phyloP scores from a whole-genome alignment of 2,329 filamentous ascomycete genomes.

The Aspergillus felis region DNA sequence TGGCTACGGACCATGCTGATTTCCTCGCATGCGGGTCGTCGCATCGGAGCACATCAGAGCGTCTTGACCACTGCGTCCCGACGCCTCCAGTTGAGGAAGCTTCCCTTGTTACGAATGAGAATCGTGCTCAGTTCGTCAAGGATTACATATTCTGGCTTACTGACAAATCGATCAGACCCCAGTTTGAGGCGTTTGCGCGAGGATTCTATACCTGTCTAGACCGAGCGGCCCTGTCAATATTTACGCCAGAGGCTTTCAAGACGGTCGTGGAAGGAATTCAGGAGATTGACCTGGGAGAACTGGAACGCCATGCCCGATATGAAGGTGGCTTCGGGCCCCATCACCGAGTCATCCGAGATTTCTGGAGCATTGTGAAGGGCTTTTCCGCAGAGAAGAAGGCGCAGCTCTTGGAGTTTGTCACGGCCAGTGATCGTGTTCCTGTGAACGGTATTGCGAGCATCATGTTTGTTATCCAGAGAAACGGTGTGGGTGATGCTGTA shows the following conservation, averaged over 20 bases:
- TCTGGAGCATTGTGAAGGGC: constrained; percentile 78
- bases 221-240: constrained; percentile 65
- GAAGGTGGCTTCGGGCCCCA: constrained; percentile 69
- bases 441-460: constrained; percentile 79
- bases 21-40: constrained; percentile 2
- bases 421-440: constrained; percentile 83
- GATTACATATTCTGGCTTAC: constrained; percentile 86
- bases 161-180: constrained; percentile 69
- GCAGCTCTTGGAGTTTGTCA: constrained; percentile 86
- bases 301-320: constrained; percentile 70
- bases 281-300: constrained; percentile 70
- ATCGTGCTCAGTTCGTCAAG: constrained; percentile 71
- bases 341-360: constrained; percentile 68
- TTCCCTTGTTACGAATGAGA: constrained; percentile 73
- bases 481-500: constrained; percentile 59
- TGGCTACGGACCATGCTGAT: constrained; percentile 17
- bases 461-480: constrained; percentile 77
- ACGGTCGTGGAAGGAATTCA: constrained; percentile 78
- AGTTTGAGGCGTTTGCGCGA: constrained; percentile 73
- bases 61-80: constrained; percentile 19
- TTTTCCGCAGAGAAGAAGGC: constrained; percentile 62
- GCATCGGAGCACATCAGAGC: constrained; percentile 19
- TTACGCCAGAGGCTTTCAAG: constrained; percentile 68
- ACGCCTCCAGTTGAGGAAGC: constrained; percentile 49
- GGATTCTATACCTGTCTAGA: constrained; percentile 77